Evolutionary conservation across 345 rosid genomes (phyloP).

Genomic region (Citrus reticulata): DNA sequence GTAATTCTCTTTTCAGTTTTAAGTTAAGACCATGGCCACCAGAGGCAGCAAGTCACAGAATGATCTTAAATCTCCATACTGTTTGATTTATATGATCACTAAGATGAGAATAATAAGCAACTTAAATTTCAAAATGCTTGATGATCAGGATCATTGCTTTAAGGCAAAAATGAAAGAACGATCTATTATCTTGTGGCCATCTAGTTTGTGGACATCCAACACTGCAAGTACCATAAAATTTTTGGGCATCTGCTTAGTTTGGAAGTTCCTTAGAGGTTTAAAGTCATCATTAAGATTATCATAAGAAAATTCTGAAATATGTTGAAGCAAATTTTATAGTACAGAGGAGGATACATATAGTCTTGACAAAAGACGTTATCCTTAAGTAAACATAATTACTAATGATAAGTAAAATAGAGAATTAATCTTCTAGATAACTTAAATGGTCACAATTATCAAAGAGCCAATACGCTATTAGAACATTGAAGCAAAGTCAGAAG

Average conservation of each 20-base stretch:
- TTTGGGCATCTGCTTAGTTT: not conserved
- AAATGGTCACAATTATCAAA: not conserved
- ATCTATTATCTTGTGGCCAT: not conserved
- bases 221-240: not conserved
- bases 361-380: not conserved
- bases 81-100: not conserved
- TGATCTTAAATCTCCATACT: not conserved
- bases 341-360: not conserved
- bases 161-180: not conserved
- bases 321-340: not conserved
- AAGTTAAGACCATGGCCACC: not conserved
- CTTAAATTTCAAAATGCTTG: not conserved
- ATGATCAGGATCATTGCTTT: not conserved
- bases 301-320: not conserved
- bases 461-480: not conserved
- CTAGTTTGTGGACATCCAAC: not conserved
- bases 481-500: not conserved
- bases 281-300: not conserved
- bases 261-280: not conserved
- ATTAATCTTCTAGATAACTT: not conserved
- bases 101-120: not conserved
- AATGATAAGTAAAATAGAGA: not conserved
- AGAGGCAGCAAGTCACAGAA: not conserved
- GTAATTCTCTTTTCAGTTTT: not conserved
- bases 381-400: not conserved